Conservation (phyloP, 2,329 filamentous ascomycete genomes). For the Claviceps sp. region DNA sequence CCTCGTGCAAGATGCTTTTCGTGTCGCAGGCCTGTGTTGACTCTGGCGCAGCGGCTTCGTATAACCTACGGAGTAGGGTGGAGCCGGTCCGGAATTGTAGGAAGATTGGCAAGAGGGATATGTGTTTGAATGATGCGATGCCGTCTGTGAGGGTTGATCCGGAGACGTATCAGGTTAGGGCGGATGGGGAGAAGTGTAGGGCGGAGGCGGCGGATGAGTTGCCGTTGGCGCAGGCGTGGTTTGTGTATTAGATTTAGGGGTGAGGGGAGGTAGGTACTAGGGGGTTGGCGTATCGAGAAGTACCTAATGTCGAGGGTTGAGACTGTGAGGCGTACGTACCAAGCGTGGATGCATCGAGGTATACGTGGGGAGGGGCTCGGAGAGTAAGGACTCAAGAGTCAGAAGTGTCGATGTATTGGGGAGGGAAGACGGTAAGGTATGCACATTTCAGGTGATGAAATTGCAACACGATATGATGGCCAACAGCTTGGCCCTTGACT, state of each 20-base stretch:
- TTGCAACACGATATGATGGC: too few species aligned
- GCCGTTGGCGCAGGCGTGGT: constrained; percentile 67
- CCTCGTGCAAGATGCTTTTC: constrained; percentile 64
- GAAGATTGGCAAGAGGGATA: constrained; percentile 65
- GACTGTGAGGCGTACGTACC: too few species aligned
- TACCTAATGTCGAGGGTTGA: too few species aligned
- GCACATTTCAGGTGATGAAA: too few species aligned
- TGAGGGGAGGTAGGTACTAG: too few species aligned
- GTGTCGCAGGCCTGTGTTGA: constrained; percentile 62
- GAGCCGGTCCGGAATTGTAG: constrained; percentile 70
- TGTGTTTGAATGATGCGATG: constrained; percentile 77
- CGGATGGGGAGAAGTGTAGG: constrained; percentile 60
- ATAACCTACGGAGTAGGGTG: constrained; percentile 65
- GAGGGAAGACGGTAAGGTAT: too few species aligned
- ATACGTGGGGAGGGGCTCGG: too few species aligned
- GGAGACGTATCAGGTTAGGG: constrained; percentile 78
- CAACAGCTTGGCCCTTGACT: too few species aligned
- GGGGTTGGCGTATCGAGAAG: too few species aligned
- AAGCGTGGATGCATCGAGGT: too few species aligned
- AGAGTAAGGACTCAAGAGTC: too few species aligned
- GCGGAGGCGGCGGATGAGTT: constrained; percentile 59
- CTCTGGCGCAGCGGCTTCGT: constrained; percentile 52
- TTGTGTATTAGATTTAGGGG: constrained; percentile 28
- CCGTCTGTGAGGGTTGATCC: constrained; percentile 86
- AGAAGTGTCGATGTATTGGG: too few species aligned